These are phyloP conservation scores for Naematelia encephala DNA, from an alignment of 768 basidiomycete species.

Conservation along the genomic window DNA sequence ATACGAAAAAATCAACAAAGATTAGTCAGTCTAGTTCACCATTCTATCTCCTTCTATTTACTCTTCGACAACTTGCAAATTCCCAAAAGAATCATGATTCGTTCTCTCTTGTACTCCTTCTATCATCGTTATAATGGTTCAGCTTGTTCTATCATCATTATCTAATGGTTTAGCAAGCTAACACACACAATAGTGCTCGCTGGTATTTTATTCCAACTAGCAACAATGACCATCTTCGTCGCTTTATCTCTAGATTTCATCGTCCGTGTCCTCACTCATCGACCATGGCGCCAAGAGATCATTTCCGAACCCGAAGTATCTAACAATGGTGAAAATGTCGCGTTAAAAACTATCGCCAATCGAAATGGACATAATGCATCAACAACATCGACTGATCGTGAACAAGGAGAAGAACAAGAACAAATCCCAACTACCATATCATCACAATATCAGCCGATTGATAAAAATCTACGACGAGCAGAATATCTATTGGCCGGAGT, in stretches of 20 bases:
- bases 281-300: conserved; percentile 17
- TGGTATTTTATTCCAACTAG: conserved; percentile 48
- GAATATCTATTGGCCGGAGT: conserved; percentile 17
- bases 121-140: no score
- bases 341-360: no score
- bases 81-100: no score
- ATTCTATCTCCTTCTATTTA: neutral
- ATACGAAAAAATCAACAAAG: neutral
- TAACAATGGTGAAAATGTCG: neutral
- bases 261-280: conserved; percentile 18
- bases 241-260: conserved; percentile 41
- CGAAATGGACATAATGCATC: no score
- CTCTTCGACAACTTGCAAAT: no score
- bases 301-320: neutral
- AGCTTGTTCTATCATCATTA: no score
- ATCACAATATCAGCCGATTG: no score
- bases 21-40: neutral
- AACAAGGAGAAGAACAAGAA: no score
- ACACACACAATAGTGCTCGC: conserved; percentile 51
- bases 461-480: neutral
- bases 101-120: no score
- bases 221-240: conserved; percentile 44
- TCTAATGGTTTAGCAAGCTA: no score
- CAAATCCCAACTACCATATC: no score
- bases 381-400: no score